Conservation (phyloP, 2,329 filamentous ascomycete genomes). For the Colletotrichum sp. region DNA sequence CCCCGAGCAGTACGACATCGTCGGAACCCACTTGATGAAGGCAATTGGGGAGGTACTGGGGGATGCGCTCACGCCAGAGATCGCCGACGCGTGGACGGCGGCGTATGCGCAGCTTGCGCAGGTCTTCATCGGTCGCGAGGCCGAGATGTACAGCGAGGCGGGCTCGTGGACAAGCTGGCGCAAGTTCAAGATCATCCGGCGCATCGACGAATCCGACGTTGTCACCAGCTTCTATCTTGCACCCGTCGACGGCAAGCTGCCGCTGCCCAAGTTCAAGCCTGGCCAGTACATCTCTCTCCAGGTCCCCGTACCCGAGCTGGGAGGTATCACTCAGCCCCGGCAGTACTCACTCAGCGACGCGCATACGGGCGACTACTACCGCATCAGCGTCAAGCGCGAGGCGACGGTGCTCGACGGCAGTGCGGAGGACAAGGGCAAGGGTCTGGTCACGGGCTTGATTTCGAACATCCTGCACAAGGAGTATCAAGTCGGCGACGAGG, state of each 20-base stretch:
- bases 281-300: slow-evolving; percentile 78
- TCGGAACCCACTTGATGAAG: slow-evolving; percentile 70
- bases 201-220: slow-evolving; percentile 62
- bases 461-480: slow-evolving; percentile 58
- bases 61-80: slow-evolving; percentile 67
- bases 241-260: slow-evolving; percentile 59
- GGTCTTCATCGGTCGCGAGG: slow-evolving; percentile 72
- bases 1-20: slow-evolving; percentile 73
- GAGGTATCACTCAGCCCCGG: slow-evolving; percentile 68
- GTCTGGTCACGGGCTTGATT: slow-evolving; percentile 50
- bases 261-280: slow-evolving; percentile 66
- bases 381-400: slow-evolving; percentile 77
- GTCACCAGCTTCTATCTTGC: slow-evolving; percentile 75
- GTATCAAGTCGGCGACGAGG: slow-evolving; percentile 54
- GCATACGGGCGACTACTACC: slow-evolving; percentile 59
- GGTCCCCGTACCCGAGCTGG: slow-evolving; percentile 62
- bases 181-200: slow-evolving; percentile 61
- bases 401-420: slow-evolving; percentile 28
- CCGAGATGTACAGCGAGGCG: slow-evolving; percentile 60
- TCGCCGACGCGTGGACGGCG: slow-evolving; percentile 73
- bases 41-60: slow-evolving; percentile 74
- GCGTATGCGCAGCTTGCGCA: slow-evolving; percentile 76
- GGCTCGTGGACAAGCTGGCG: slow-evolving; percentile 54
- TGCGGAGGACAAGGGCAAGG: slow-evolving; percentile 35
- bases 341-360: slow-evolving; percentile 78